These are phyloP conservation scores for Brassica hybrid DNA, from an alignment of 441 rosid genomes.

Conservation along the genomic window DNA sequence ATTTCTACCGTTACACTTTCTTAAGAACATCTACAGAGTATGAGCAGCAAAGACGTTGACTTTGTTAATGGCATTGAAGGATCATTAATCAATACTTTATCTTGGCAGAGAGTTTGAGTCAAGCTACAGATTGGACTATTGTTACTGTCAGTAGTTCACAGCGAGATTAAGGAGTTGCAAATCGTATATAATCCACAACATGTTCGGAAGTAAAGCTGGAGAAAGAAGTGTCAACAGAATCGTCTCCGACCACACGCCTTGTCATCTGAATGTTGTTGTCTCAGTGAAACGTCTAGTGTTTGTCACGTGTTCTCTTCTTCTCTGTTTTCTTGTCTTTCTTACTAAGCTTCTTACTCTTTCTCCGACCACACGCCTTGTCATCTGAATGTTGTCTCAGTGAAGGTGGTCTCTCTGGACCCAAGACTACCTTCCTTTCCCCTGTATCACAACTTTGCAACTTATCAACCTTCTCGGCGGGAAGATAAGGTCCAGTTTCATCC, in stretches of 20 bases:
- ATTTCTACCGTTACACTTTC: background rate
- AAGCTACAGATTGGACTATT: no score
- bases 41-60: background rate
- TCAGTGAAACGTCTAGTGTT: background rate
- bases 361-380: constrained; percentile 28
- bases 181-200: background rate
- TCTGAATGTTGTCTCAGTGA: constrained; percentile 25
- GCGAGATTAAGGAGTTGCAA: background rate
- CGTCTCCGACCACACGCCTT: no score
- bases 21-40: background rate
- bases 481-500: constrained; percentile 93
- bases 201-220: no score
- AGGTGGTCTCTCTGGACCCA: constrained; percentile 49
- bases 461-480: constrained; percentile 28
- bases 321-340: constrained; percentile 11
- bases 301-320: constrained; percentile 26
- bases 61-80: background rate
- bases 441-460: constrained; percentile 24
- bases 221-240: background rate
- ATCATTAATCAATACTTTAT: background rate
- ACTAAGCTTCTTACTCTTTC: constrained; percentile 20
- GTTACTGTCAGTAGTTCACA: background rate
- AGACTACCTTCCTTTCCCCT: constrained; percentile 41
- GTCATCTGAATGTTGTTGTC: no score
- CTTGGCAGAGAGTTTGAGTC: background rate